Evolutionary conservation across 768 basidiomycete genomes (phyloP), one percentile per base, ranked within the genome.

Genomic region (Termitomyces sp.): DNA sequence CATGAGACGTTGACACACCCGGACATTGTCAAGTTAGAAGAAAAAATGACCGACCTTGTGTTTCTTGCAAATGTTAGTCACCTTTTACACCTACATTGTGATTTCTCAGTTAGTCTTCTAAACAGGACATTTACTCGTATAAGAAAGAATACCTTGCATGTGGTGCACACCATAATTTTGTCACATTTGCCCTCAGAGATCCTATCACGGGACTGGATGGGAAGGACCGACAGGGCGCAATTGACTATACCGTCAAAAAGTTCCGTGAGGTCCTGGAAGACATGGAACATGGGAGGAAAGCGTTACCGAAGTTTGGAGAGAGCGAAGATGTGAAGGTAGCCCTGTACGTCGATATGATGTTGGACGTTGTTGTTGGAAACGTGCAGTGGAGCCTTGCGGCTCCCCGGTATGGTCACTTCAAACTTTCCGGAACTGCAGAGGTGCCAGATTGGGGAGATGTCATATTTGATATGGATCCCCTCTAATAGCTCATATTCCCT

Each of bases 111-210:
- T 4, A 4, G 4, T 30, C 1, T 30, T 30, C 3, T 6, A 12
- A 5, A 13, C n/a, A 51, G 50, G 50, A 51, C 13, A 33, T 51
- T 33, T 51, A 57, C 57, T 57, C 38, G 54, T 49, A 13, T 6
- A 30, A 30, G 3, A 30, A 30, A 30, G 30, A 30, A 30, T 30
- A 4, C 30, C 6, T 30, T 30, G 60, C 57, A n/a, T 57, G 60
- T 28, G 51, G 51, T n/a, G 56, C 60, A 7, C 46, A 61, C 36
- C 60, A 61, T 36, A 61, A 61, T 50, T 50, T 54, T 23, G 48
- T 61, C 12, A 57, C 56, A 14, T 44, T 57, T 26, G 56, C 51
- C 12, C 56, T 61, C 46, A 40, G 23, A 18, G 56, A 57, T 36
- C 52, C 60, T 4, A 54, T 41, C 18, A 20, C 60, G 3, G 35